phyloP scores from a whole-genome alignment of 2,329 filamentous ascomycete genomes.

The Leptographium procerum region DNA sequence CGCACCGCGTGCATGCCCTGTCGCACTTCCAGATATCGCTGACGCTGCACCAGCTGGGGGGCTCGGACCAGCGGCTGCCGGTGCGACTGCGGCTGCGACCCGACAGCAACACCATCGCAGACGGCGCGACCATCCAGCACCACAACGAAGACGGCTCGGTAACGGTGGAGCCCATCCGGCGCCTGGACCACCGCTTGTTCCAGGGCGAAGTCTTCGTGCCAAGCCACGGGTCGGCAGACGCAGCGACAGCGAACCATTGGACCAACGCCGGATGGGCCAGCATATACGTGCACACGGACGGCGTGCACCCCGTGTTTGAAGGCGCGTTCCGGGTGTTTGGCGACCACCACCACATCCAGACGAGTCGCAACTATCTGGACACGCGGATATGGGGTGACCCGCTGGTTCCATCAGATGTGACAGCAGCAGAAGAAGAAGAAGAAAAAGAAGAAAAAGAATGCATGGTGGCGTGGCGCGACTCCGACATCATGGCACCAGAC shows the following conservation, averaged over 20 bases:
- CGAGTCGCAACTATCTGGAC: conserved; percentile 59
- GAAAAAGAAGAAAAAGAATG: conserved; percentile 41
- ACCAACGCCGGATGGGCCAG: conserved; percentile 77
- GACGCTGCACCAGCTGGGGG: conserved; percentile 46
- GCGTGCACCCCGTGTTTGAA: conserved; percentile 70
- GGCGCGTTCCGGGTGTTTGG: conserved; percentile 74
- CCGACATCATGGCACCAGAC: conserved; percentile 50
- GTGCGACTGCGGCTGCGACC: conserved; percentile 76
- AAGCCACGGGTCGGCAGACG: conserved; percentile 32
- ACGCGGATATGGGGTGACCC: conserved; percentile 66
- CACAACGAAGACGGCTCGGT: conserved; percentile 62
- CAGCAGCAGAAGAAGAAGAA: conserved; percentile 20
- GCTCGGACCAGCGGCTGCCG: conserved; percentile 39
- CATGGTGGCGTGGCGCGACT: conserved; percentile 89
- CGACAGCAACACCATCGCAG: conserved; percentile 78
- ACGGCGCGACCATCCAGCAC: conserved; percentile 63
- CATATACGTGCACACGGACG: conserved; percentile 67
- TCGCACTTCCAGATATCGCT: conserved; percentile 83
- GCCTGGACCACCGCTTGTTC: conserved; percentile 70
- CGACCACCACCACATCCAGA: conserved; percentile 79
- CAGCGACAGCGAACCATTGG: conserved; percentile 42
- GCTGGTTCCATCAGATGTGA: conserved; percentile 35
- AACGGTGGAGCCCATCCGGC: conserved; percentile 56
- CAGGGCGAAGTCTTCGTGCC: conserved; percentile 67
- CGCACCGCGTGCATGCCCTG: conserved; percentile 65